Evolutionary conservation across 2,329 filamentous ascomycete species (phyloP).

Genomic region (Phoma sp.): DNA sequence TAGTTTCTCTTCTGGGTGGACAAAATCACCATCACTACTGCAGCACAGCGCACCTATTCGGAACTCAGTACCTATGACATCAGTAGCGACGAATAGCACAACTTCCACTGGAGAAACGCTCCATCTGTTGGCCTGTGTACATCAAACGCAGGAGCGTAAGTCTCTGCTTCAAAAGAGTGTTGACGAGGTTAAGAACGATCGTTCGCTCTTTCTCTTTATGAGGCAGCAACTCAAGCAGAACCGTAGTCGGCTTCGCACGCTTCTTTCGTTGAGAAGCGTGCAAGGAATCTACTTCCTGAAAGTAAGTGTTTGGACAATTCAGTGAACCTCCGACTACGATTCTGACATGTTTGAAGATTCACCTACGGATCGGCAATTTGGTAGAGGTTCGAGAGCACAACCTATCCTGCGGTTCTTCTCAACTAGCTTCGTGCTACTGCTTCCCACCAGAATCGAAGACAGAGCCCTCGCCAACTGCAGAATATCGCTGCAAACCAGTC

Average conservation of each 20-base stretch:
- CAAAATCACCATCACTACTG: neutral
- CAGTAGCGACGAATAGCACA: neutral
- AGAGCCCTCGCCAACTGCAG: slow-evolving; percentile 25
- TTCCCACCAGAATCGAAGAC: slow-evolving; percentile 27
- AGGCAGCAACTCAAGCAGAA: neutral
- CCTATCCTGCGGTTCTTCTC: slow-evolving; percentile 16
- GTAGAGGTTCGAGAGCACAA: slow-evolving; percentile 28
- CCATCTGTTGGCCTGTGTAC: slow-evolving; percentile 29
- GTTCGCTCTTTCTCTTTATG: slow-evolving; percentile 13
- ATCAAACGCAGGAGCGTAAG: slow-evolving; percentile 15
- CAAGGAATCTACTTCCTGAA: neutral
- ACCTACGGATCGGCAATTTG: slow-evolving; percentile 23
- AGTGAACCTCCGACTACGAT: too few species aligned
- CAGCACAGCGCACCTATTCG: neutral
- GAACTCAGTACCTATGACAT: neutral
- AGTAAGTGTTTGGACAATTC: neutral
- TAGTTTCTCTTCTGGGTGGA: neutral
- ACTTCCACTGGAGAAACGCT: neutral
- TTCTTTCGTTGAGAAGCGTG: neutral
- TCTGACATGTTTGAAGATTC: slow-evolving; percentile 16
- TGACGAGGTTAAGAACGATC: slow-evolving; percentile 22
- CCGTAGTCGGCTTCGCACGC: neutral
- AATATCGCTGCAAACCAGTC: slow-evolving; percentile 29
- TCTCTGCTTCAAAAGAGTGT: slow-evolving; percentile 28
- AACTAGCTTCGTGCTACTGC: slow-evolving; percentile 23